Conservation (phyloP, 2,329 filamentous ascomycete species). For the Cladosporium halotolerans region DNA sequence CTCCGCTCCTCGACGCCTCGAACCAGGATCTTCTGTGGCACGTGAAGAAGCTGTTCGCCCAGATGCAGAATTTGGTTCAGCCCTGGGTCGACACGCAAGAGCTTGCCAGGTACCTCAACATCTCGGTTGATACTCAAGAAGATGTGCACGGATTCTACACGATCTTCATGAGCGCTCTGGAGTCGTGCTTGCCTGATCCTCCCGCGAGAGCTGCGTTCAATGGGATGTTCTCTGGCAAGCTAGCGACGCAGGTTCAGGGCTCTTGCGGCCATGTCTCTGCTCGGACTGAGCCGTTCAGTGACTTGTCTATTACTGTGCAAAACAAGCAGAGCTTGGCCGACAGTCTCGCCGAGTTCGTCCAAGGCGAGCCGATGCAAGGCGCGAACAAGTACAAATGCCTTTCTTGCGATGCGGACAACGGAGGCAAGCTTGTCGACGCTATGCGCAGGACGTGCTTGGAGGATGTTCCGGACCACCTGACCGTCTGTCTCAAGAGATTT, state of each 20-base stretch:
- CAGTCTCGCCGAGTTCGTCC: conserved; percentile 89
- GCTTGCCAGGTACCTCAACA: conserved; percentile 69
- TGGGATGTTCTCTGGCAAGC: conserved; percentile 82
- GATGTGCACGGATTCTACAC: conserved; percentile 98
- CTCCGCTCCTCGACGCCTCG: conserved; percentile 47
- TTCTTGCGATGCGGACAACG: conserved; percentile 62
- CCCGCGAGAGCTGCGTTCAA: conserved; percentile 68
- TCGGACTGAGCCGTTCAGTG: conserved; percentile 81
- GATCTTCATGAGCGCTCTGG: conserved; percentile 84
- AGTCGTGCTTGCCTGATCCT: conserved; percentile 64
- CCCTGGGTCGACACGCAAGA: conserved; percentile 66
- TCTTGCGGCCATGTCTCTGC: conserved; percentile 94
- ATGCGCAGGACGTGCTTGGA: conserved; percentile 85
- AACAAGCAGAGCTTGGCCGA: conserved; percentile 78
- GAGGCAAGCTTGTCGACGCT: conserved; percentile 66
- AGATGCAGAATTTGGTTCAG: conserved; percentile 75
- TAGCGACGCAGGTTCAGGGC: conserved; percentile 91
- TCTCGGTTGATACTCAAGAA: conserved; percentile 89
- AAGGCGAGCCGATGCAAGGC: conserved; percentile 93
- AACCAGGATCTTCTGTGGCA: conserved; percentile 63
- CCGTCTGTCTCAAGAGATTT: conserved; percentile 89
- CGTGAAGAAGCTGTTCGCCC: conserved; percentile 74
- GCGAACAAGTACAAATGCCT: conserved; percentile 98
- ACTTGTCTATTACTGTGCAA: conserved; percentile 93
- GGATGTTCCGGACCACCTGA: conserved; percentile 85